These are phyloP conservation scores for Nicotiana tabacum DNA, from an alignment of 257 asterid genomes.

Conservation along the genomic window DNA sequence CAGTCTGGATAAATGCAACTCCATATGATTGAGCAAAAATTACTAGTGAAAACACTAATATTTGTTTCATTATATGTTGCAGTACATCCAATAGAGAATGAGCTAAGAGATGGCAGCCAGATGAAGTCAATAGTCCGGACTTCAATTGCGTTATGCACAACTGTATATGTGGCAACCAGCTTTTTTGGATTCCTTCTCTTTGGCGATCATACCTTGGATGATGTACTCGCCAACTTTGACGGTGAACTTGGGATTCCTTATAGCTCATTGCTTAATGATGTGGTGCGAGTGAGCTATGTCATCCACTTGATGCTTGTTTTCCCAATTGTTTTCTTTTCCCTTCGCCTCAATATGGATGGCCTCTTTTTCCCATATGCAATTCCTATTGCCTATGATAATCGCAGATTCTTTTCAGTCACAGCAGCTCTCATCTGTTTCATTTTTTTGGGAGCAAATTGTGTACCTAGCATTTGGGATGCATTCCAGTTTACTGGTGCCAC, in stretches of 20 bases:
- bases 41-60: background rate
- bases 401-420: slow-evolving; percentile 57
- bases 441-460: slow-evolving; percentile 73
- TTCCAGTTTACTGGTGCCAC: slow-evolving; percentile 95
- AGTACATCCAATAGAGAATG: slow-evolving; percentile 89
- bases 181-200: slow-evolving; percentile 80
- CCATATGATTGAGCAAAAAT: background rate
- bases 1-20: background rate
- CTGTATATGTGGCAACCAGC: slow-evolving; percentile 67
- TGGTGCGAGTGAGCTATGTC: slow-evolving; percentile 78
- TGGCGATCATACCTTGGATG: slow-evolving; percentile 71
- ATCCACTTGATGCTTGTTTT: slow-evolving; percentile 86
- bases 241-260: slow-evolving; percentile 76
- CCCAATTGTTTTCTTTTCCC: slow-evolving; percentile 76
- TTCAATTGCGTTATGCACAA: slow-evolving; percentile 61
- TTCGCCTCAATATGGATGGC: slow-evolving; percentile 77
- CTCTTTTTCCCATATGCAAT: slow-evolving; percentile 59
- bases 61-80: slow-evolving; percentile 8
- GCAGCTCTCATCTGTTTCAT: slow-evolving; percentile 57
- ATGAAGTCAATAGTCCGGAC: slow-evolving; percentile 72
- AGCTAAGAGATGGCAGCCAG: slow-evolving; percentile 59
- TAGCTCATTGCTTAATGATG: slow-evolving; percentile 58
- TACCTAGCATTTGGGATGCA: slow-evolving; percentile 91
- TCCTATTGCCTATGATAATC: slow-evolving; percentile 59
- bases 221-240: slow-evolving; percentile 79